Evolutionary conservation across 2,329 filamentous ascomycete genomes (phyloP).

Genomic region (Rhinocladiella mackenziei): DNA sequence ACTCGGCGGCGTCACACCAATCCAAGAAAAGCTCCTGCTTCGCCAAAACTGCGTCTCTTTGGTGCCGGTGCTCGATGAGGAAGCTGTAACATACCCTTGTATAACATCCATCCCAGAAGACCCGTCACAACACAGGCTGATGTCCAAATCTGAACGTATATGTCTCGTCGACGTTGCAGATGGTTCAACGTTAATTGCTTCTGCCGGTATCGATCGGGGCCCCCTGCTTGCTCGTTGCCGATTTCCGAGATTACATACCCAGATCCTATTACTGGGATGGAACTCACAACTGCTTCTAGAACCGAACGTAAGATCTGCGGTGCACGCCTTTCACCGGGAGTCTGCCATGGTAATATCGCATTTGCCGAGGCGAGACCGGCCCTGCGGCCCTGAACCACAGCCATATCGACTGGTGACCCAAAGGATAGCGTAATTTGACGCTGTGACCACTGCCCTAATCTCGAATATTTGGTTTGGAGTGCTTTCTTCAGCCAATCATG

Average conservation of each 20-base stretch:
- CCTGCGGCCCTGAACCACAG: slow-evolving; percentile 4
- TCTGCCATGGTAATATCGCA: slow-evolving; percentile 26
- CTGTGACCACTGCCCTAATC: slow-evolving; percentile 45
- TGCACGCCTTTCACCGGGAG: slow-evolving; percentile 5
- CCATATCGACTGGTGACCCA: slow-evolving; percentile 32
- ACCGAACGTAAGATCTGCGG: slow-evolving; percentile 12
- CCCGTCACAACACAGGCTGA: slow-evolving; percentile 15
- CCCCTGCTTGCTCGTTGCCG: slow-evolving; percentile 1
- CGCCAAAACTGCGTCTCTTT: slow-evolving; percentile 24
- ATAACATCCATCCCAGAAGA: slow-evolving; percentile 26
- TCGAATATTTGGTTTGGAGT: slow-evolving; percentile 49
- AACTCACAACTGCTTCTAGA: slow-evolving; percentile 16
- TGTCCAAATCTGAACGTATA: slow-evolving; percentile 19
- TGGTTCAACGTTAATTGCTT: slow-evolving; percentile 17
- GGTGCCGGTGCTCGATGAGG: slow-evolving; percentile 13
- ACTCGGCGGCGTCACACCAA: too few species aligned
- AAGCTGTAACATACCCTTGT: slow-evolving; percentile 33
- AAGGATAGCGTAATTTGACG: slow-evolving; percentile 39
- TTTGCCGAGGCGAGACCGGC: background rate
- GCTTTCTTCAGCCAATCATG: slow-evolving; percentile 60
- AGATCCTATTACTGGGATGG: slow-evolving; percentile 15
- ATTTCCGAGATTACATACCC: slow-evolving; percentile 14
- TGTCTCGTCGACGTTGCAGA: slow-evolving; percentile 12
- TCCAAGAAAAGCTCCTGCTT: slow-evolving; percentile 28
- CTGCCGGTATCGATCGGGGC: slow-evolving; percentile 6